A percentile compares a stretch with the other conserved stretches of the same genome.
Conservation (phyloP, 345 rosid genomes). For the Eucalyptus sp. region DNA sequence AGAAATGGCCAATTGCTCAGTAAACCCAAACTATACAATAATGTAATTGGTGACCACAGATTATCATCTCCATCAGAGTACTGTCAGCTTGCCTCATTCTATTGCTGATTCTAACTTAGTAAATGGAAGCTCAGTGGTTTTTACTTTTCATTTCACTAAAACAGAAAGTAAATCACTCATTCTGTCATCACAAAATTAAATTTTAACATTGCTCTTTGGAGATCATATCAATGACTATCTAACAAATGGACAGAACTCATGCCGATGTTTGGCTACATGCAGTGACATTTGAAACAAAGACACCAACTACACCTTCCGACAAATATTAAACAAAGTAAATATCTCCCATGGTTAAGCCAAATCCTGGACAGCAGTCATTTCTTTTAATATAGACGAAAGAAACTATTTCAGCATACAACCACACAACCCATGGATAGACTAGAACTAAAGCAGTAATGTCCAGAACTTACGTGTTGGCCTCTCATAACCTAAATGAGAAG, state of each 20-base stretch:
- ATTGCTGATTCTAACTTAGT: neutral
- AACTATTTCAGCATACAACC: neutral
- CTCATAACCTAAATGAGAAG: constrained; percentile 41
- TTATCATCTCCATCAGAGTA: neutral
- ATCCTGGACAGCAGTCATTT: neutral
- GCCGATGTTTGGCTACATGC: neutral
- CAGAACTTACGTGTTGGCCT: constrained; percentile 40
- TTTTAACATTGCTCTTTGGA: neutral
- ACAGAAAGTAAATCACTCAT: neutral
- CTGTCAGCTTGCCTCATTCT: neutral
- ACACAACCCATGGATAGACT: neutral
- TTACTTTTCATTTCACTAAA: neutral
- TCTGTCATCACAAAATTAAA: neutral
- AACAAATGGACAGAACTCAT: neutral
- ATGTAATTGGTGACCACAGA: neutral
- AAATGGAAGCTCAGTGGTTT: neutral
- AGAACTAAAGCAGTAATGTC: neutral
- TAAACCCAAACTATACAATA: neutral
- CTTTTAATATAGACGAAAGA: neutral
- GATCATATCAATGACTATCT: neutral
- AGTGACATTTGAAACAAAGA: neutral
- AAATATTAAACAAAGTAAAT: neutral
- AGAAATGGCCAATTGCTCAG: neutral
- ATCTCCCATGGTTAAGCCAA: neutral
- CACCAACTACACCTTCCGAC: neutral